A percentile compares a stretch with the other conserved stretches of the same genome.
phyloP scores from a whole-genome alignment of 306 rosid genomes.

The Parietaria judaica region DNA sequence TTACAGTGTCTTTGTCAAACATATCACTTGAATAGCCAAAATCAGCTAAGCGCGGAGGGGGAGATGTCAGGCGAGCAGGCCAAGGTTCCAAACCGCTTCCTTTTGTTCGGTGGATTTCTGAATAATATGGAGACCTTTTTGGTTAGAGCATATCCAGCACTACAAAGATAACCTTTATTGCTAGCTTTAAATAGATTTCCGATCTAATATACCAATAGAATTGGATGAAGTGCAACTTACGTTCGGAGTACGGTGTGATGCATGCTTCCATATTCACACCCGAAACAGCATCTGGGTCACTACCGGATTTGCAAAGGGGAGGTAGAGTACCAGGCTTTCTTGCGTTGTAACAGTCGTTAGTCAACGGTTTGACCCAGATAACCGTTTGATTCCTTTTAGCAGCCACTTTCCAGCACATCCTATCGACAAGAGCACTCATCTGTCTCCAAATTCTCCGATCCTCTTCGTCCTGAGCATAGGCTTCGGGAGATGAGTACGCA shows the following conservation, averaged over 20 bases:
- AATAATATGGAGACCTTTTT: not conserved
- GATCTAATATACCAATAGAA: not conserved
- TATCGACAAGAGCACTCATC: constrained; percentile 85
- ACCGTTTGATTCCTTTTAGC: constrained; percentile 86
- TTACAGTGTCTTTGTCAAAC: constrained; percentile 91
- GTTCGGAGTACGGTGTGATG: constrained; percentile 79
- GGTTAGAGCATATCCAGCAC: constrained; percentile 4
- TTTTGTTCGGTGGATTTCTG: constrained; percentile 57
- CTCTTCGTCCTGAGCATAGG: constrained; percentile 99
- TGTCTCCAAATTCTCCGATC: constrained; percentile 87
- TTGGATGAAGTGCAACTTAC: constrained; percentile 45
- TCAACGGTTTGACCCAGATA: constrained; percentile 86
- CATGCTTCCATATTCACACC: constrained; percentile 91
- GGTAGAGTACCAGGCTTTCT: constrained; percentile 79
- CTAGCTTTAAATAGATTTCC: too few relatives aligned
- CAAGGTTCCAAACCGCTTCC: constrained; percentile 98
- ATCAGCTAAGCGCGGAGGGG: constrained; percentile 92
- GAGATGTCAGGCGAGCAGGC: constrained; percentile 86
- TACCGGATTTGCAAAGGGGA: constrained; percentile 80
- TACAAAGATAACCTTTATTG: not conserved
- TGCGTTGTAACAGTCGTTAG: constrained; percentile 75
- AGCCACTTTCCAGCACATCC: constrained; percentile 97
- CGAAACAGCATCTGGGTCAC: constrained; percentile 84
- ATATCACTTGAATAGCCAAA: constrained; percentile 66
- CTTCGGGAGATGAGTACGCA: constrained; percentile 98